phyloP scores from a whole-genome alignment of 2,329 filamentous ascomycete genomes.

The Mariannaea sp. region DNA sequence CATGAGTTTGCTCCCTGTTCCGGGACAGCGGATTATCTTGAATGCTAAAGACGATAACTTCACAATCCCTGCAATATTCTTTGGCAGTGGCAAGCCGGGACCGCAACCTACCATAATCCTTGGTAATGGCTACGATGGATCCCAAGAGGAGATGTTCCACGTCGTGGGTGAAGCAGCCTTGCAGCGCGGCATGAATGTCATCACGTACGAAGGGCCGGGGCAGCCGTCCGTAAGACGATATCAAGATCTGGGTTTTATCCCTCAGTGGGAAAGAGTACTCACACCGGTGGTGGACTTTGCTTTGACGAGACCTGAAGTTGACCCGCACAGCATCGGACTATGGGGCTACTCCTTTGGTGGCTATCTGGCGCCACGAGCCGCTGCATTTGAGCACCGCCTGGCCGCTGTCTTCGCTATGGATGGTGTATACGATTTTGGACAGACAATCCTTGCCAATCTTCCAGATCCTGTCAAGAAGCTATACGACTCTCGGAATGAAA shows the following conservation, averaged over 20 bases:
- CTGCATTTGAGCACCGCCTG: conserved; percentile 50
- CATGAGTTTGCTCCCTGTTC: conserved; percentile 41
- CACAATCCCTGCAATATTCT: conserved; percentile 45
- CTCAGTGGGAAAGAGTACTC: neutral
- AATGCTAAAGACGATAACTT: conserved; percentile 37
- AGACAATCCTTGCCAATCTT: conserved; percentile 41
- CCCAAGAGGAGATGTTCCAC: conserved; percentile 38
- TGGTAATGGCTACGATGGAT: conserved; percentile 49
- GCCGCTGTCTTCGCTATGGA: conserved; percentile 45
- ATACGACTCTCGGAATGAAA: conserved; percentile 13
- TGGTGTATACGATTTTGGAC: conserved; percentile 41
- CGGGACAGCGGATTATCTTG: conserved; percentile 44
- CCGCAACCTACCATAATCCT: conserved; percentile 47
- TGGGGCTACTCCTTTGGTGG: conserved; percentile 50
- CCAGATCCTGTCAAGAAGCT: conserved; percentile 25
- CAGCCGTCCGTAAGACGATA: neutral
- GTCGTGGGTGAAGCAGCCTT: neutral
- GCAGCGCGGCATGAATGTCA: neutral
- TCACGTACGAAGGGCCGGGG: conserved; percentile 1
- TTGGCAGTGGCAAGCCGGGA: conserved; percentile 24
- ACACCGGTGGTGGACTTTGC: neutral
- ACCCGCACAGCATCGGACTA: conserved; percentile 42
- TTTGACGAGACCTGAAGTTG: conserved; percentile 39
- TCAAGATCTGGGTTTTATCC: neutral
- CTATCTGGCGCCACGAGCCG: conserved; percentile 46